Conservation (phyloP, 1,139 yeast species). For the Yamadazyma siamensis region DNA sequence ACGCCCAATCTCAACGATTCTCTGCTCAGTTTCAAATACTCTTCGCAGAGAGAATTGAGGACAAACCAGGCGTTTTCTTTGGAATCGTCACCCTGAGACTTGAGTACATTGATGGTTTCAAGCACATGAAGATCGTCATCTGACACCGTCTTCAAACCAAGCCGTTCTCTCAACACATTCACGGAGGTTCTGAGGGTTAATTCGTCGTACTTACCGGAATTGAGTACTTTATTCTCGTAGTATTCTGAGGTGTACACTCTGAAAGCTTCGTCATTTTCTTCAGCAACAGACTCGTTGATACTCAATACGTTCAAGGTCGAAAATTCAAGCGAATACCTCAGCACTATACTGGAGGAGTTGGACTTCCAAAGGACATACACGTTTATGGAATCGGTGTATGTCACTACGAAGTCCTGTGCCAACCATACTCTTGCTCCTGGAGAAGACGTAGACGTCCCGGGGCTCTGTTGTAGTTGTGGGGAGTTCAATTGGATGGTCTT, state of each 20-base stretch:
- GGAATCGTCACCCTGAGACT: conserved; percentile 7
- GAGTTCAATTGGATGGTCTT: too few relatives aligned
- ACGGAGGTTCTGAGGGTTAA: conserved; percentile 42
- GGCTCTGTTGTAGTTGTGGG: too few relatives aligned
- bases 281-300: conserved; percentile 7
- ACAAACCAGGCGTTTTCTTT: conserved; percentile 45
- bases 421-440: too few relatives aligned
- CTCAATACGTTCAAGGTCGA: conserved; percentile 16
- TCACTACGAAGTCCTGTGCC: conserved; percentile 30
- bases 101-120: conserved; percentile 19
- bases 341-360: conserved; percentile 49
- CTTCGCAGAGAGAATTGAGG: conserved; percentile 63
- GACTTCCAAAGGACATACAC: conserved; percentile 58
- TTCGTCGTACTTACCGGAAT: conserved; percentile 44
- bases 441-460: too few relatives aligned
- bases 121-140: conserved; percentile 12
- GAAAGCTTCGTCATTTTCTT: conserved; percentile 17
- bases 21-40: conserved; percentile 53
- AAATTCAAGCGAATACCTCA: conserved; percentile 18
- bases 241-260: conserved; percentile 31
- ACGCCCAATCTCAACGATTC: conserved; percentile 39
- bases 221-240: conserved; percentile 43
- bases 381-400: conserved; percentile 22
- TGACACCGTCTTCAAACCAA: conserved; percentile 7
- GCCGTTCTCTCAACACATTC: conserved; percentile 28